Evolutionary conservation across 2,329 filamentous ascomycete species (phyloP).

Genomic region (Penicillium janthinellum): DNA sequence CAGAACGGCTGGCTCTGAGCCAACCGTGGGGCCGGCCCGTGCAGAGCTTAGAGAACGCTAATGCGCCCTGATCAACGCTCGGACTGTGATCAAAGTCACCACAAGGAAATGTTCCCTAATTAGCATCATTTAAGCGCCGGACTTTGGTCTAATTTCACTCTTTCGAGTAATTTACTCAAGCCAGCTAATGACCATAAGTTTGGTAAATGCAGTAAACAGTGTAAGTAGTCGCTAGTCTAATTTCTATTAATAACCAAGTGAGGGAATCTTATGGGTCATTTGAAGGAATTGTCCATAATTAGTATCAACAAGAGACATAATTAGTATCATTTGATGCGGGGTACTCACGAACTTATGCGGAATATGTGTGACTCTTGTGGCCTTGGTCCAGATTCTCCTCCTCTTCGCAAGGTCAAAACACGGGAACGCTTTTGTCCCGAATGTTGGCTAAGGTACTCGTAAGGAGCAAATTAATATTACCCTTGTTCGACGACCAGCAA

Average conservation of each 20-base stretch:
- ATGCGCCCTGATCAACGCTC: constrained; percentile 12
- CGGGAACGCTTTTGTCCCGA: neutral
- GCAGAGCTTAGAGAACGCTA: constrained; percentile 9
- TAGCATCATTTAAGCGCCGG: neutral
- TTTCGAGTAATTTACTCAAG: neutral
- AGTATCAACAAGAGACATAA: neutral
- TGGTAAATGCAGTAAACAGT: neutral
- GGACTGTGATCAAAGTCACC: neutral
- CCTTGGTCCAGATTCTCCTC: neutral
- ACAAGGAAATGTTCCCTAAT: neutral
- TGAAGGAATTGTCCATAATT: neutral
- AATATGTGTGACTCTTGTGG: too few species aligned
- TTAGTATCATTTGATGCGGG: neutral
- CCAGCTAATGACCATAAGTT: neutral
- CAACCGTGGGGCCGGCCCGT: constrained; percentile 10
- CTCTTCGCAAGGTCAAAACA: neutral
- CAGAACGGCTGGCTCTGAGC: neutral
- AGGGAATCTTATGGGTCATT: neutral
- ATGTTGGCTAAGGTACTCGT: neutral
- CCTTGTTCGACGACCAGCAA: neutral
- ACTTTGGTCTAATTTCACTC: neutral
- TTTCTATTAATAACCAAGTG: neutral
- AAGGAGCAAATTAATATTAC: too few species aligned
- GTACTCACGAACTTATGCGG: neutral
- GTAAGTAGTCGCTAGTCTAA: too few species aligned